Base-by-base conservation (phyloP, 495 filamentous ascomycete species). In the Neurospora africana region DNA sequence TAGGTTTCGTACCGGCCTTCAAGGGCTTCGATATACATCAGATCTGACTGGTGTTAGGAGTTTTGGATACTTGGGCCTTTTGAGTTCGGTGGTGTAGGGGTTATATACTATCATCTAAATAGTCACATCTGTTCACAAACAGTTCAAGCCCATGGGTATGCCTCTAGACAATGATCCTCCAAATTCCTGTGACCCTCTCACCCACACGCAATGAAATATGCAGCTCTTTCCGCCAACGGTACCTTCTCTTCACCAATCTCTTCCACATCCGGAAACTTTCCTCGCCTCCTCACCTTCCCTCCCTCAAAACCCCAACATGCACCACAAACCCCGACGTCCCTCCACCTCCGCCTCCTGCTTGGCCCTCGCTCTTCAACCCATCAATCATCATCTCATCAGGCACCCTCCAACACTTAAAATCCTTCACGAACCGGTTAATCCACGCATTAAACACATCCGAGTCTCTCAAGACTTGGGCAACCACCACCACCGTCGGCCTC, bases 381-480 rank as follows among this genome's bases (percentile, higher is more conserved):
- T 84, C 78, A 3, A 72, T 72, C 35, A 85, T 47, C 58, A 87
- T 74, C 41, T 83, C 81, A 76, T 93, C 90, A 10, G 89, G 89
- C n/a, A 98, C 76, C 69, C 92, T 86, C 91, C 92, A 98, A 37
- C 91, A 87, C 19, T 86, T 82, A 78, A 99, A 98, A 23, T 74
- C 75, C 37, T 79, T 75, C 73, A 86, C 76, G 73, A 97, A 93
- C 70, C 85, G 86, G 69, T 82, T 82, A 68, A 97, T 79, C 93
- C 93, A 99, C 21, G 82, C 80, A 78, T 96, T 91, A 76, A 98
- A 97, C 1, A 99, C 92, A 35, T 92, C 90, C 7, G 91, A 86
- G 11, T 92, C 90, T 33, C 95, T 86, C 67, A 97, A 87, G 78
- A 98, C 95, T 83, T 97, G 93, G 23, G 90, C 93, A 53, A 97